Percentiles rank a stretch among this genome's conserved stretches.
Conservation (phyloP, 805 yeast species). For the Ogataea haglerorum region DNA sequence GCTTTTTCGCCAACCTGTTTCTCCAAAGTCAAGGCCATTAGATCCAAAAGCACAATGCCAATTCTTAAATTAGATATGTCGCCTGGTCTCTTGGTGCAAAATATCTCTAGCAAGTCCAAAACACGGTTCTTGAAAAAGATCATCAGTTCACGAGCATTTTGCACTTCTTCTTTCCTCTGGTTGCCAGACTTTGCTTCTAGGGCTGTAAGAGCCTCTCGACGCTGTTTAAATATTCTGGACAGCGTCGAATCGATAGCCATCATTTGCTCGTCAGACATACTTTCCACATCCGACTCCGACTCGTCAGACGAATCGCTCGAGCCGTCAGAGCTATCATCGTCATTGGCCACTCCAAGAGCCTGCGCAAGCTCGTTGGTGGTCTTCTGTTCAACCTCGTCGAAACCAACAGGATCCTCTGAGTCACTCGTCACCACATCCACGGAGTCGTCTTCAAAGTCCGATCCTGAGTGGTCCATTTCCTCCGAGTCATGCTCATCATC, state of each 20-base stretch:
- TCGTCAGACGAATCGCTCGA: conserved; percentile 44
- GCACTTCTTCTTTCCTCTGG: conserved; percentile 67
- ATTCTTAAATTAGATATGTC: conserved; percentile 41
- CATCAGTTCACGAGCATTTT: conserved; percentile 76
- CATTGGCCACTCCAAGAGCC: conserved; percentile 53
- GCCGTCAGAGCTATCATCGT: conserved; percentile 20
- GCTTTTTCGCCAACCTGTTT: conserved; percentile 70
- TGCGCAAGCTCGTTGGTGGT: conserved; percentile 65
- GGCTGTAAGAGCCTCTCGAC: conserved; percentile 60
- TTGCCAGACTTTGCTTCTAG: conserved; percentile 51
- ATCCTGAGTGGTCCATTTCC: conserved; percentile 26
- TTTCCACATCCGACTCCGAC: conserved; percentile 63
- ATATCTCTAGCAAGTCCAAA: conserved; percentile 71
- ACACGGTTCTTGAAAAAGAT: conserved; percentile 73
- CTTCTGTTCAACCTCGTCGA: conserved; percentile 36
- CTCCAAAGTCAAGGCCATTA: conserved; percentile 68
- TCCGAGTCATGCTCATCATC: conserved; percentile 36
- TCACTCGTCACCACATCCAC: conserved; percentile 36
- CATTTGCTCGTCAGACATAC: conserved; percentile 97
- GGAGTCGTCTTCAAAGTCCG: conserved; percentile 21
- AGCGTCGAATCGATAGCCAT: conserved; percentile 86
- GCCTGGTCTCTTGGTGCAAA: conserved; percentile 43
- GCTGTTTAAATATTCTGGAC: conserved; percentile 77
- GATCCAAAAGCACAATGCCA: conserved; percentile 52
- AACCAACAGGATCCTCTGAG: conserved; percentile 36